phyloP scores from a whole-genome alignment of 2,329 filamentous ascomycete species.

The Paecilomyces fulvus region DNA sequence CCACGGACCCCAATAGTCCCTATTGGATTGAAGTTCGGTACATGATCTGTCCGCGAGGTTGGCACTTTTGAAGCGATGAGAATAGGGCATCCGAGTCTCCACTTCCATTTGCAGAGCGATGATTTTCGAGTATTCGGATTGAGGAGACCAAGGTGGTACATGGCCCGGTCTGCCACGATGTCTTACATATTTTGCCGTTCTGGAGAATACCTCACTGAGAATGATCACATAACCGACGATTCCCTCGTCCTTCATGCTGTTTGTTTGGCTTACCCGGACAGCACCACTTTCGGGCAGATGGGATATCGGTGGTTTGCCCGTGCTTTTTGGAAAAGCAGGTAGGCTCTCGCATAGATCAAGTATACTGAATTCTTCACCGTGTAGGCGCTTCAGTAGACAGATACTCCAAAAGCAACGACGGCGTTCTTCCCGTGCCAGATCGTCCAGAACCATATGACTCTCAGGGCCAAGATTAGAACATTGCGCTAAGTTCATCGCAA shows the following conservation, averaged over 20 bases:
- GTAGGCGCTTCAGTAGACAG: slow-evolving; percentile 35
- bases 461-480: slow-evolving; percentile 38
- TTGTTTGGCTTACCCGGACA: slow-evolving; percentile 15
- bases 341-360: slow-evolving; percentile 27
- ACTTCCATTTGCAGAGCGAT: slow-evolving; percentile 44
- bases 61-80: slow-evolving; percentile 43
- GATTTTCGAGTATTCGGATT: slow-evolving; percentile 46
- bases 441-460: slow-evolving; percentile 10
- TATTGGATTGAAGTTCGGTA: slow-evolving; percentile 36
- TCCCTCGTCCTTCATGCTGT: slow-evolving; percentile 27
- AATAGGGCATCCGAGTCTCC: slow-evolving; percentile 44
- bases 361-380: slow-evolving; percentile 35
- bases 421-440: slow-evolving; percentile 22
- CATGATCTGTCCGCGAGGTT: slow-evolving; percentile 36
- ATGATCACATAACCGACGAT: slow-evolving; percentile 41
- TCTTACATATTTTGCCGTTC: slow-evolving; percentile 40
- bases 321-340: slow-evolving; percentile 33
- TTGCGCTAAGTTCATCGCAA: slow-evolving; percentile 39
- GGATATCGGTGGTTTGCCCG: slow-evolving; percentile 16
- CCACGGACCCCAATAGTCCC: slow-evolving; percentile 48
- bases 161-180: slow-evolving; percentile 36
- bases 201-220: slow-evolving; percentile 42
- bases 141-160: slow-evolving; percentile 41
- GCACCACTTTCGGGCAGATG: slow-evolving; percentile 13
- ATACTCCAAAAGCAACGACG: slow-evolving; percentile 37